A percentile compares a stretch with the other conserved stretches of the same genome.
Evolutionary conservation across 2,329 filamentous ascomycete species (phyloP).

Genomic region (Ascochyta koolunga): DNA sequence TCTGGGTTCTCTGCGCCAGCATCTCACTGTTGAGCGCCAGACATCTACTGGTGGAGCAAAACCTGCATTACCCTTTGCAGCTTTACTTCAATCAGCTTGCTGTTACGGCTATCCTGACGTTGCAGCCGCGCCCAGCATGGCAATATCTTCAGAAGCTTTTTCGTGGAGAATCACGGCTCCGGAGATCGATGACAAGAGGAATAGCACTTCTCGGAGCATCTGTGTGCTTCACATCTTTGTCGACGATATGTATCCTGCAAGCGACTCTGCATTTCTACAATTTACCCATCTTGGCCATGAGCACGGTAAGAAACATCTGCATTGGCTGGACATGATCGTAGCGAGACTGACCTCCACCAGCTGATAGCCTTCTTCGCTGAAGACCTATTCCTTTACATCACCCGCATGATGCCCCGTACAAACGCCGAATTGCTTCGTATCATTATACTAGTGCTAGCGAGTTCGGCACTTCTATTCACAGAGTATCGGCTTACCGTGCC

Average conservation of each 20-base stretch:
- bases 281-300: conserved; percentile 37
- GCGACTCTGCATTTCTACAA: conserved; percentile 41
- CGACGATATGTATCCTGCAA: conserved; percentile 34
- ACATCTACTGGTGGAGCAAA: conserved; percentile 29
- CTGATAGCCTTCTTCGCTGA: conserved; percentile 28
- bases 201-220: conserved; percentile 5
- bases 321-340: neutral
- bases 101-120: conserved; percentile 9
- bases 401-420: conserved; percentile 8
- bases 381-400: conserved; percentile 15
- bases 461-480: conserved; percentile 26
- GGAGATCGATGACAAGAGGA: neutral
- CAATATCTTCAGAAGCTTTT: neutral
- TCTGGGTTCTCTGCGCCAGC: conserved; percentile 27
- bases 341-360: conserved; percentile 9
- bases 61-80: conserved; percentile 32
- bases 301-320: conserved; percentile 30
- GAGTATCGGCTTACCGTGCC: conserved; percentile 37
- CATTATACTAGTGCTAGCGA: conserved; percentile 19
- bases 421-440: conserved; percentile 21
- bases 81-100: conserved; percentile 22
- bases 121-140: conserved; percentile 2
- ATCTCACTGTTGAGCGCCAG: conserved; percentile 29
- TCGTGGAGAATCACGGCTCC: neutral
- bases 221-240: conserved; percentile 22